Percentiles rank a stretch among this genome's conserved stretches.
Conservation (phyloP, 179 eudicot genomes). For the Carnegiea gigantea region DNA sequence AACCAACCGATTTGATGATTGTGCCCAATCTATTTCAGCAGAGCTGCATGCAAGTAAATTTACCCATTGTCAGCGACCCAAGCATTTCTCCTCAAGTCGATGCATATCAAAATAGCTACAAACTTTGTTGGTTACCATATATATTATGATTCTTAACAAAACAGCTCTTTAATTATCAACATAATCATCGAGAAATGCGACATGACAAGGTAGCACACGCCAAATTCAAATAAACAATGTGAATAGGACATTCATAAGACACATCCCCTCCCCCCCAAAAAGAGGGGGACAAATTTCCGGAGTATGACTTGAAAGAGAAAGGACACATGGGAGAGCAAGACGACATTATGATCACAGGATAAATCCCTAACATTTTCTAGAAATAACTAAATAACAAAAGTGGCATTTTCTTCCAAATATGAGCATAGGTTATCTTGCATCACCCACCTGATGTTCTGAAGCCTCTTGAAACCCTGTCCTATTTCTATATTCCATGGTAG, state of each 20-base stretch:
- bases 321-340: background rate
- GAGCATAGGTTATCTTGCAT: slow-evolving; percentile 1
- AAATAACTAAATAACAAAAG: slow-evolving; percentile 1
- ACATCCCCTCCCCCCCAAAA: background rate
- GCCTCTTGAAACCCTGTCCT: slow-evolving; percentile 41
- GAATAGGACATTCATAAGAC: background rate
- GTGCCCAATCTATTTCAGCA: slow-evolving; percentile 78
- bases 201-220: background rate
- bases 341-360: background rate
- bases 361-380: background rate
- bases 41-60: slow-evolving; percentile 45
- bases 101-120: background rate
- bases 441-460: slow-evolving; percentile 58
- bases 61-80: slow-evolving; percentile 20
- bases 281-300: background rate
- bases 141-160: background rate
- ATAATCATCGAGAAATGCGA: background rate
- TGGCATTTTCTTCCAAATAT: background rate
- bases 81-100: background rate
- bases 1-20: slow-evolving; percentile 52
- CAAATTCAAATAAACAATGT: background rate
- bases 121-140: background rate
- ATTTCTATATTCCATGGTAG: slow-evolving; percentile 78
- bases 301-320: background rate
- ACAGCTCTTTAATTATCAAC: background rate